Base-by-base conservation (phyloP, 2,329 filamentous ascomycete genomes). In the Annulohypoxylon truncatum region DNA sequence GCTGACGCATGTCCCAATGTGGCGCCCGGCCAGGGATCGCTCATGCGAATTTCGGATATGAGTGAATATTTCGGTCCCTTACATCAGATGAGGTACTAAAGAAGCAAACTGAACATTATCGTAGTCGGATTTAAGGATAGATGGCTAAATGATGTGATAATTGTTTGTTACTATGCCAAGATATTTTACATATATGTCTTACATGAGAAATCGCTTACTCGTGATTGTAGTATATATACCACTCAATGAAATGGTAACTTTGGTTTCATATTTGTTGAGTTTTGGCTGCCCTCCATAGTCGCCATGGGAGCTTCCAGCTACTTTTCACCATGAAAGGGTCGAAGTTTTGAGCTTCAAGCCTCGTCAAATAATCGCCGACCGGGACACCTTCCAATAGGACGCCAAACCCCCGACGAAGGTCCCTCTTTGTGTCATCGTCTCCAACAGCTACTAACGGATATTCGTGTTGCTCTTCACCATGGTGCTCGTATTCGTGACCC, bases 401-500 rank as follows among this genome's bases (percentile, higher is more conserved):
- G 0, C 92, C 90, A 78, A 97, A 96, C 0, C 89, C 91, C 33
- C 86, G 85, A 51, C 91, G 74, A 29, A 87, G 72, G 66, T 84
- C 79, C 55, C 72, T 73, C 46, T 76, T 68, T 0, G 79, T 79
- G 40, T 79, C 79, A 47, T 79, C 81, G 28, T 77, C 72, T 62
- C 72, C 68, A 56, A 76, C 38, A 56, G 75, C 74, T 10, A 77
- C 70, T 70, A 78, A 72, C 15, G 76, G 67, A 69, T 89, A 87
- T 2, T 82, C 75, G 72, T 89, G 86, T 35, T 91, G 92, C 53
- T 89, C 89, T 75, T 97, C 93, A 28, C 89, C 87, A 66, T 91
- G 86, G 75, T 97, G 92, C 79, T 98, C 95, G 77, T 95, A 97
- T 4, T 92, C 93, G 77, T 97, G 95, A 0, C 91, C 93, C 0